Conservation (phyloP, 1,284 basidiomycete genomes). For the Inonotus hispidus region DNA sequence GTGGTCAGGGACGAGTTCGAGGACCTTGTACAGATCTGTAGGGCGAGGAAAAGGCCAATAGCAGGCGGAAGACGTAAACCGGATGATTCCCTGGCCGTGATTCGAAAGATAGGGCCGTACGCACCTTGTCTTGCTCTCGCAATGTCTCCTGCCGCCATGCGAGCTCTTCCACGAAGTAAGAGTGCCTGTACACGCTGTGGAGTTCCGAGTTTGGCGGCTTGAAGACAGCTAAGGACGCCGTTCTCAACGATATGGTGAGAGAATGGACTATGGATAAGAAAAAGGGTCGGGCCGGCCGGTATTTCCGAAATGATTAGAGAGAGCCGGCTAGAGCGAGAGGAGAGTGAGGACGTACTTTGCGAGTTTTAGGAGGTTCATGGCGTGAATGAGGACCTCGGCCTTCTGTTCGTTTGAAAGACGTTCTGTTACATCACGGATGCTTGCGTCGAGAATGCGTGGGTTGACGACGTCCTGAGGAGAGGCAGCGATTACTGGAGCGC, state of each 20-base stretch:
- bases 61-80: background rate
- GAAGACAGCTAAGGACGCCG: constrained; percentile 64
- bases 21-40: constrained; percentile 59
- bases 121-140: constrained; percentile 62
- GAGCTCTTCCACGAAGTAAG: constrained; percentile 56
- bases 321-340: constrained; percentile 8
- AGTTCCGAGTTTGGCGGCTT: constrained; percentile 47
- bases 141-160: constrained; percentile 51
- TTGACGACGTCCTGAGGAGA: constrained; percentile 55
- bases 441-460: constrained; percentile 65
- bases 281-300: constrained; percentile 5
- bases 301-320: constrained; percentile 16
- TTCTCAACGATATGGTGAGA: constrained; percentile 66
- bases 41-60: constrained; percentile 6
- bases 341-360: constrained; percentile 33
- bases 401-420: constrained; percentile 58
- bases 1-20: constrained; percentile 61
- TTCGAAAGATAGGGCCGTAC: constrained; percentile 9
- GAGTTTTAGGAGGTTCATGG: constrained; percentile 46
- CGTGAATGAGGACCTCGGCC: constrained; percentile 58
- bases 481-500: constrained; percentile 4
- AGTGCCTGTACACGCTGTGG: constrained; percentile 53
- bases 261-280: constrained; percentile 27
- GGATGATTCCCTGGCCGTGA: background rate
- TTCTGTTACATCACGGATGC: constrained; percentile 56